Evolutionary conservation across 495 filamentous ascomycete species (phyloP).

Genomic region (Filosporella fistucella): DNA sequence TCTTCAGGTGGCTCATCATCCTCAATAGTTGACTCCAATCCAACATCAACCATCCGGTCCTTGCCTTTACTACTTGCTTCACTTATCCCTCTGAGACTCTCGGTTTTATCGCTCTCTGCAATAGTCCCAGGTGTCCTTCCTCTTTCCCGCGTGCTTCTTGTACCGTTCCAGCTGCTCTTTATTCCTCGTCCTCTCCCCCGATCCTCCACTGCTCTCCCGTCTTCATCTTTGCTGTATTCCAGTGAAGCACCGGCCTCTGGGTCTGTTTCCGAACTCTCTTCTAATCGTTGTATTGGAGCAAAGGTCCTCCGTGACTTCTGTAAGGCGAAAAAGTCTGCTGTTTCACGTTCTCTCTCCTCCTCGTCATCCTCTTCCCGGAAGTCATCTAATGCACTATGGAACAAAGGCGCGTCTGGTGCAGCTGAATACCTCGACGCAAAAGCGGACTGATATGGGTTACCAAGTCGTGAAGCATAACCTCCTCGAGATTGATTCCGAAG

Average conservation of each 20-base stretch:
- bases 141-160: constrained; percentile 33
- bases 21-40: constrained; percentile 63
- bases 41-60: constrained; percentile 80
- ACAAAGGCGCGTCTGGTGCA: constrained; percentile 77
- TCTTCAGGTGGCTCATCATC: constrained; percentile 57
- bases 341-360: constrained; percentile 84
- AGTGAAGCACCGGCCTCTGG: constrained; percentile 57
- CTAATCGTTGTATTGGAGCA: constrained; percentile 63
- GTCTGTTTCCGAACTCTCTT: constrained; percentile 77
- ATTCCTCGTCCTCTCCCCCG: constrained; percentile 47
- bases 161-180: constrained; percentile 57
- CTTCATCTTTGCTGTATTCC: constrained; percentile 41
- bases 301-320: constrained; percentile 86
- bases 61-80: constrained; percentile 49
- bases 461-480: constrained; percentile 19
- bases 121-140: constrained; percentile 26
- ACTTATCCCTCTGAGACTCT: constrained; percentile 30
- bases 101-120: constrained; percentile 48
- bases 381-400: constrained; percentile 74
- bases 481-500: constrained; percentile 12
- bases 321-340: constrained; percentile 87
- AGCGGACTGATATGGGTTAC: constrained; percentile 68
- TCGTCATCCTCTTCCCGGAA: constrained; percentile 88
- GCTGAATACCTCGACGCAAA: constrained; percentile 70
- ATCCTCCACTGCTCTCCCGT: constrained; percentile 34